These are phyloP conservation scores for Lachnellula occidentalis DNA, from an alignment of 2,329 filamentous ascomycete genomes.

Conservation along the genomic window DNA sequence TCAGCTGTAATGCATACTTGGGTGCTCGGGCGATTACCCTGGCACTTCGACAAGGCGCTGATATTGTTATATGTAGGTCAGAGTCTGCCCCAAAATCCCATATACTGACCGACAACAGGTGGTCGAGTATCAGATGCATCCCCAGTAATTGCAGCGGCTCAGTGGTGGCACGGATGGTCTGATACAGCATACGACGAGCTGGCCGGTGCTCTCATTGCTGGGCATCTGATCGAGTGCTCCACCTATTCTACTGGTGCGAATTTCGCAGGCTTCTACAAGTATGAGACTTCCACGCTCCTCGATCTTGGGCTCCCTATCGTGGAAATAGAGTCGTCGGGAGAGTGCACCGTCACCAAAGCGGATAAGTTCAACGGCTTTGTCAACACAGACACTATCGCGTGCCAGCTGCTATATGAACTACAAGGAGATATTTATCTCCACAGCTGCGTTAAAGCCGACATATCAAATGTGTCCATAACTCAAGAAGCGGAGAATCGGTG, in stretches of 20 bases:
- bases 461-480: constrained; percentile 46
- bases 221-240: constrained; percentile 30
- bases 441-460: constrained; percentile 49
- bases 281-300: constrained; percentile 34
- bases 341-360: constrained; percentile 40
- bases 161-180: constrained; percentile 39
- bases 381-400: constrained; percentile 45
- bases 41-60: constrained; percentile 37
- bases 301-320: constrained; percentile 43
- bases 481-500: constrained; percentile 35
- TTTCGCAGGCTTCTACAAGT: constrained; percentile 26
- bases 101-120: constrained; percentile 6
- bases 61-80: constrained; percentile 35
- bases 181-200: constrained; percentile 33
- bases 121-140: constrained; percentile 40
- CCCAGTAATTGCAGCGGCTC: constrained; percentile 36
- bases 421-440: constrained; percentile 53
- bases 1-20: constrained; percentile 38
- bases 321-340: constrained; percentile 36
- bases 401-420: constrained; percentile 49
- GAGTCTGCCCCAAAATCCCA: no score
- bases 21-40: constrained; percentile 37
- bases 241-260: constrained; percentile 22
- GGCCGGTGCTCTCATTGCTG: constrained; percentile 33
- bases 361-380: constrained; percentile 36